Conservation (phyloP, 331 rosid genomes). For the Acacia pycnantha region DNA sequence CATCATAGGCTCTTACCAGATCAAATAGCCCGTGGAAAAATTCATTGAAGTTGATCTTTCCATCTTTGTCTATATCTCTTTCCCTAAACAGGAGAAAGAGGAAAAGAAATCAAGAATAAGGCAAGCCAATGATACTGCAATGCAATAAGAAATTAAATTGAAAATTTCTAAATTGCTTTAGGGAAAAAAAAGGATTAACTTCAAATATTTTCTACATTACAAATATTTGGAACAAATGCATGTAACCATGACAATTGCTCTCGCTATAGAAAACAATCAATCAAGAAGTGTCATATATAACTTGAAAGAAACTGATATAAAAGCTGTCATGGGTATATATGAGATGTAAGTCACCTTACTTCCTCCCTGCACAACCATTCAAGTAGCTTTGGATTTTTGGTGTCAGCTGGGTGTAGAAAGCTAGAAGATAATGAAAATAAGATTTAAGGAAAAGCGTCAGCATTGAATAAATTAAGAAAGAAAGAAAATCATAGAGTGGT, state of each 20-base stretch:
- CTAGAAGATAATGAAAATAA: neutral
- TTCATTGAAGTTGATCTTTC: constrained; percentile 85
- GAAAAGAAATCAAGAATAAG: constrained; percentile 33
- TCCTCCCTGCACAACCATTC: constrained; percentile 94
- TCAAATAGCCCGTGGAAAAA: constrained; percentile 96
- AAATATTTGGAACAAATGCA: neutral
- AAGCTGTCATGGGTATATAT: neutral
- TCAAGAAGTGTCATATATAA: neutral
- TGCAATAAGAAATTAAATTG: constrained; percentile 5
- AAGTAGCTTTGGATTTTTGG: constrained; percentile 67
- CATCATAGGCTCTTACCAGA: constrained; percentile 86
- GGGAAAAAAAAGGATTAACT: neutral
- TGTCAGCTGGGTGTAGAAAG: constrained; percentile 48
- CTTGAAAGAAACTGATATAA: neutral
- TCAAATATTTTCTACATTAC: constrained; percentile 10
- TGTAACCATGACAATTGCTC: neutral
- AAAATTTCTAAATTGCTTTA: constrained; percentile 17
- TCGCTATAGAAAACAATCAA: neutral
- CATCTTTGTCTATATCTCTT: constrained; percentile 86
- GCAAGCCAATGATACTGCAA: constrained; percentile 15
- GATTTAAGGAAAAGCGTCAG: constrained; percentile 3
- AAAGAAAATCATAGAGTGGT: neutral
- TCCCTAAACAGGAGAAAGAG: constrained; percentile 50
- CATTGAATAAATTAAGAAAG: constrained; percentile 15
- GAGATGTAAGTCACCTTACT: constrained; percentile 56